Conservation (phyloP, 306 rosid species). For the Trifolium fragiferum region DNA sequence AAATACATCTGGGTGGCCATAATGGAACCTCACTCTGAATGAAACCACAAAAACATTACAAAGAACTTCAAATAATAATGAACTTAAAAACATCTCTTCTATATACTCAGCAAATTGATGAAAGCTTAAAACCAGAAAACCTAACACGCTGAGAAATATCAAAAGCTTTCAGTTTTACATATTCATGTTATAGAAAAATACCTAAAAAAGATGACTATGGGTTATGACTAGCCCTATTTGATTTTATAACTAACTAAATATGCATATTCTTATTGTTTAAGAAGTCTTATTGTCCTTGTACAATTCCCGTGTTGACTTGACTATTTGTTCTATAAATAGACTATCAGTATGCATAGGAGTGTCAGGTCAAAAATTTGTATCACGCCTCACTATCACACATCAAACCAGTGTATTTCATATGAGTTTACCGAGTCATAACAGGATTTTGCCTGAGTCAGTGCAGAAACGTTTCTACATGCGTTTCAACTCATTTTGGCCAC, state of each 20-base stretch:
- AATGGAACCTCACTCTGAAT: constrained; percentile 96
- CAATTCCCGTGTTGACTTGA: background rate
- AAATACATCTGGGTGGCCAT: constrained; percentile 98
- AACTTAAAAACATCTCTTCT: constrained; percentile 9
- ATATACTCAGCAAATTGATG: constrained; percentile 3
- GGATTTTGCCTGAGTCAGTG: background rate
- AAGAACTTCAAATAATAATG: constrained; percentile 36
- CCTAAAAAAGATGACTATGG: constrained; percentile 13
- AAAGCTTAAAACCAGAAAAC: constrained; percentile 15
- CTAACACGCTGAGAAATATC: constrained; percentile 4
- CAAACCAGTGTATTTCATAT: background rate
- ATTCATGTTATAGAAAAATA: constrained; percentile 14
- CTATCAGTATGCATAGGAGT: constrained; percentile 24
- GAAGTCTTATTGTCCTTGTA: constrained; percentile 31
- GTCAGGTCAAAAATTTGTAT: background rate
- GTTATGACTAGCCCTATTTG: constrained; percentile 19
- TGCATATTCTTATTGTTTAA: constrained; percentile 15
- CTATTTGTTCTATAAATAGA: constrained; percentile 34
- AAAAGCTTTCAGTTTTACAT: background rate
- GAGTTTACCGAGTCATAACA: background rate
- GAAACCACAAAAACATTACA: constrained; percentile 40
- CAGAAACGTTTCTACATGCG: background rate
- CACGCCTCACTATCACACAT: background rate
- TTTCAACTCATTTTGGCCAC: background rate
- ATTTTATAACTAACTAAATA: constrained; percentile 34